Conservation (phyloP, 148 eudicot genomes). For the Vaccinium macrocarpon region DNA sequence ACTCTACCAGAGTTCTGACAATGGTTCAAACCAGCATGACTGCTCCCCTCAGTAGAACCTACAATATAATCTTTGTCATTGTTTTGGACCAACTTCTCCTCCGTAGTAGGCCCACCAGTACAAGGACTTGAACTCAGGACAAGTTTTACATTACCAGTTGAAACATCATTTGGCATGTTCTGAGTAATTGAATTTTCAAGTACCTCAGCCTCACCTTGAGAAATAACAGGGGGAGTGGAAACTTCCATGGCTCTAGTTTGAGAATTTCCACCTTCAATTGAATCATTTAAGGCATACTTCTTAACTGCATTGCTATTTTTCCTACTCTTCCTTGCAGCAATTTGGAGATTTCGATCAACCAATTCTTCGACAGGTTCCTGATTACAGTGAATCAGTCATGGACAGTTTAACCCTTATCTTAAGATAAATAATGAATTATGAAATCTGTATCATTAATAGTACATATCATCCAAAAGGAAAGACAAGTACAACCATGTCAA, state of each 20-base stretch:
- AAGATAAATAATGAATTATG: neutral
- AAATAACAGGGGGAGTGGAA: slow-evolving; percentile 32
- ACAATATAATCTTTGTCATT: slow-evolving; percentile 23
- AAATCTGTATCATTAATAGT: slow-evolving; percentile 10
- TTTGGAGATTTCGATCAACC: slow-evolving; percentile 37
- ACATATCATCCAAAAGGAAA: slow-evolving; percentile 19
- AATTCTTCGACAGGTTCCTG: slow-evolving; percentile 50
- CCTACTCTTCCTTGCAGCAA: slow-evolving; percentile 52
- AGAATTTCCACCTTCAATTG: slow-evolving; percentile 33
- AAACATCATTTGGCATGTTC: slow-evolving; percentile 22
- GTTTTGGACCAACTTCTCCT: slow-evolving; percentile 20
- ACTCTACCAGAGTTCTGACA: slow-evolving; percentile 14
- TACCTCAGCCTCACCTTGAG: slow-evolving; percentile 28
- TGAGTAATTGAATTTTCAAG: slow-evolving; percentile 28
- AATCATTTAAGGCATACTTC: slow-evolving; percentile 31
- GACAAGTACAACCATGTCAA: slow-evolving; percentile 42
- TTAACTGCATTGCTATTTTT: slow-evolving; percentile 58
- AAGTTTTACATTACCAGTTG: slow-evolving; percentile 25
- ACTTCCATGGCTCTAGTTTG: slow-evolving; percentile 27
- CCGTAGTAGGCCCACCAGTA: slow-evolving; percentile 18
- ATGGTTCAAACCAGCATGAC: slow-evolving; percentile 18
- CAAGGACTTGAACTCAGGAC: slow-evolving; percentile 22
- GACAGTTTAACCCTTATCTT: slow-evolving; percentile 4
- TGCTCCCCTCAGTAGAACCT: slow-evolving; percentile 27
- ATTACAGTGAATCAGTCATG: slow-evolving; percentile 39